Evolutionary conservation across 257 asterid genomes (phyloP).

Genomic region (Capsicum chinense): DNA sequence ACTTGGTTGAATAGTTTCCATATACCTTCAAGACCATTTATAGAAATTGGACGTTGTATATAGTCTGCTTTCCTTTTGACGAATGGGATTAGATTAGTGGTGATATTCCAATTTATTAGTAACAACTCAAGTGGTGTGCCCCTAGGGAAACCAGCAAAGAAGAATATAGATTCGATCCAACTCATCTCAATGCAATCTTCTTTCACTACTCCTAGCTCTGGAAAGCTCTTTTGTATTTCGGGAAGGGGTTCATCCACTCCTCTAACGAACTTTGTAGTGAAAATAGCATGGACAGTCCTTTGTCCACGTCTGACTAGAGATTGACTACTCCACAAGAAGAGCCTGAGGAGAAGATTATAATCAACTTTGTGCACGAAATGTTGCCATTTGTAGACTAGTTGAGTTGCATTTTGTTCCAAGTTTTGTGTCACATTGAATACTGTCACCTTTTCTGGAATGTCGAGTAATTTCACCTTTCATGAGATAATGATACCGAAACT

Average conservation of each 20-base stretch:
- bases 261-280: slow-evolving; percentile 2
- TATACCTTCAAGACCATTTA: not conserved
- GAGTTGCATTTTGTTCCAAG: not conserved
- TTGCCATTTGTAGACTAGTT: slow-evolving; percentile 25
- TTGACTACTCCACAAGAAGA: not conserved
- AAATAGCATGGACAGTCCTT: not conserved
- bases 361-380: not conserved
- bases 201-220: not conserved
- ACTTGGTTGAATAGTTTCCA: not conserved
- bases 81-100: not conserved
- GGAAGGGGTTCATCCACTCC: not conserved
- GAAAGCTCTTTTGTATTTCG: slow-evolving; percentile 3
- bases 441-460: not conserved
- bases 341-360: not conserved
- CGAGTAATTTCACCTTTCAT: slow-evolving; percentile 22
- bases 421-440: not conserved
- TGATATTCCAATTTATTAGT: not conserved
- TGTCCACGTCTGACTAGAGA: not conserved
- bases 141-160: not conserved
- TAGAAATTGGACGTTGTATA: not conserved
- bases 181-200: slow-evolving; percentile 26
- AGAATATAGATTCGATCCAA: slow-evolving; percentile 17
- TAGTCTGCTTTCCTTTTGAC: not conserved
- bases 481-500: slow-evolving; percentile 3
- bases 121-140: not conserved